Evolutionary conservation across 139 green algal genomes (phyloP).

Genomic region (Zygnema circumcarinatum): DNA sequence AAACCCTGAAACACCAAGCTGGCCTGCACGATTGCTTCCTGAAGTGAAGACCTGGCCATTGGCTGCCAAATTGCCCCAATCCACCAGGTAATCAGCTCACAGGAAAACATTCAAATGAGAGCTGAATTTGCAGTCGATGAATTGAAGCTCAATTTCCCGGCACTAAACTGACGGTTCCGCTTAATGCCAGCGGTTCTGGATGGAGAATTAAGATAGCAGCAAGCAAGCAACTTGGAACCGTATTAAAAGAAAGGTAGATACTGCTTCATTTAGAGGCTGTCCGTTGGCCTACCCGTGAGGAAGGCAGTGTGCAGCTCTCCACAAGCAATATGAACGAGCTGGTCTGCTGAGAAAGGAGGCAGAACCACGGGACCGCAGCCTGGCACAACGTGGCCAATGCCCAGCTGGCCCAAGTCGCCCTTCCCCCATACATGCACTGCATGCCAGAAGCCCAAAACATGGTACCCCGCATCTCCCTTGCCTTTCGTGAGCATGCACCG

Average conservation of each 20-base stretch:
- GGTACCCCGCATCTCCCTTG: no score
- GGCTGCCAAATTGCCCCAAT: not conserved
- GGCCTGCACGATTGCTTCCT: slow-evolving; percentile 41
- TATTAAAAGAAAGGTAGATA: not conserved
- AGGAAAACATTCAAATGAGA: not conserved
- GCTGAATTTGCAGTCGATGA: no score
- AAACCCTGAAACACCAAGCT: slow-evolving; percentile 33
- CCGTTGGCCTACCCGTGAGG: not conserved
- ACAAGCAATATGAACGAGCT: not conserved
- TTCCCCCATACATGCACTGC: not conserved
- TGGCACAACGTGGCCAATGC: not conserved
- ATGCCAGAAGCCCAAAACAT: not conserved
- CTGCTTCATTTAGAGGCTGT: not conserved
- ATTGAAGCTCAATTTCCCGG: no score
- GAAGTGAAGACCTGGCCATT: slow-evolving; percentile 27
- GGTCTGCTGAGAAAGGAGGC: not conserved
- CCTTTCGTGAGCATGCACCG: no score
- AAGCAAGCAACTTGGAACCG: not conserved
- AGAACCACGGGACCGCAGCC: not conserved
- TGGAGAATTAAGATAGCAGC: not conserved
- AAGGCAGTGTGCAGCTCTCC: slow-evolving; percentile 18
- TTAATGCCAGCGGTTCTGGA: no score
- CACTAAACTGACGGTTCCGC: no score
- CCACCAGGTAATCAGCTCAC: not conserved
- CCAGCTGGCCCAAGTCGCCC: slow-evolving; percentile 28